Evolutionary conservation across 2,329 filamentous ascomycete species (phyloP).

Genomic region (Amesomyces nigricolor): DNA sequence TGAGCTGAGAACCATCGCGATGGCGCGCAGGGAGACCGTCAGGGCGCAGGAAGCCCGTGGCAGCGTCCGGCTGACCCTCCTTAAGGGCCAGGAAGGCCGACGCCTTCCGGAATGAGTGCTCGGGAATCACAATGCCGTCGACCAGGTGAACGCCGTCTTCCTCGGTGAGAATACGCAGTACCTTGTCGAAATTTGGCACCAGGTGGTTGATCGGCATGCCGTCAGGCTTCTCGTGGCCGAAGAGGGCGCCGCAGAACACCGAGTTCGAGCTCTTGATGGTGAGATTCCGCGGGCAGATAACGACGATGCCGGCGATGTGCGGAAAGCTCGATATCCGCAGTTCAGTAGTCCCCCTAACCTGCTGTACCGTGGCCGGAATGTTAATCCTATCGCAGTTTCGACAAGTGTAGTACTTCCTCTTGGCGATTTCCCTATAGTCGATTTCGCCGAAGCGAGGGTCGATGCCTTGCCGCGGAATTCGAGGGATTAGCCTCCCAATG

Average conservation of each 20-base stretch:
- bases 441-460: slow-evolving; percentile 65
- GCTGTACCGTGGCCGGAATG: slow-evolving; percentile 77
- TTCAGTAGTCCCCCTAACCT: slow-evolving; percentile 61
- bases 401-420: slow-evolving; percentile 77
- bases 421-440: slow-evolving; percentile 69
- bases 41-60: slow-evolving; percentile 73
- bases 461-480: slow-evolving; percentile 70
- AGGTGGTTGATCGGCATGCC: slow-evolving; percentile 73
- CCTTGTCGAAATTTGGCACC: slow-evolving; percentile 80
- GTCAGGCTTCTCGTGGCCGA: slow-evolving; percentile 80
- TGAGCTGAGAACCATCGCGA: slow-evolving; percentile 84
- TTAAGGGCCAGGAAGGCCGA: slow-evolving; percentile 76
- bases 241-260: slow-evolving; percentile 87
- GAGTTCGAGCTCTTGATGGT: slow-evolving; percentile 89
- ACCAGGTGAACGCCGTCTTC: slow-evolving; percentile 78
- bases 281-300: slow-evolving; percentile 73
- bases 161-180: slow-evolving; percentile 73
- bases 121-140: slow-evolving; percentile 94
- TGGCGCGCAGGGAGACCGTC: slow-evolving; percentile 81
- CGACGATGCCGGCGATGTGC: slow-evolving; percentile 94
- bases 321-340: slow-evolving; percentile 90
- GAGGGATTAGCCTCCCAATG: slow-evolving; percentile 72
- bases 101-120: slow-evolving; percentile 90
- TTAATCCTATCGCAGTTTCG: slow-evolving; percentile 70
- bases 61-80: slow-evolving; percentile 74